Conservation (phyloP, 176 grass and related monocot species). For the Melocanna baccifera region DNA sequence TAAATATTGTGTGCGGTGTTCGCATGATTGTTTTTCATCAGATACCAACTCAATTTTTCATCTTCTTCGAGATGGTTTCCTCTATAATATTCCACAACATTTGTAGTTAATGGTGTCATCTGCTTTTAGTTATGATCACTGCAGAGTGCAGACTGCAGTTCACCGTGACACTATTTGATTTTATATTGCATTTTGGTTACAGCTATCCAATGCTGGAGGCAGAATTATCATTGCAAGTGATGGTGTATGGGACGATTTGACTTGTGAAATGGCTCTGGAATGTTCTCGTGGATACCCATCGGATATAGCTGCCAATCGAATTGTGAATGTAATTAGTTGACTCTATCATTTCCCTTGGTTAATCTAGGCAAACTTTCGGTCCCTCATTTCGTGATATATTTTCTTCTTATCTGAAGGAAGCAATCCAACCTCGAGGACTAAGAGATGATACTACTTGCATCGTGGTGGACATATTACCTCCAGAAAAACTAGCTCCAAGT, state of each 20-base stretch:
- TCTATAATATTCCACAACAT: slow-evolving; percentile 14
- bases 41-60: slow-evolving; percentile 8
- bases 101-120: not conserved
- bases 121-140: slow-evolving; percentile 3
- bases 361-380: slow-evolving; percentile 11
- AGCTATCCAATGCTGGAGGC: slow-evolving; percentile 88
- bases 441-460: slow-evolving; percentile 98
- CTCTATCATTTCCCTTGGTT: slow-evolving; percentile 6
- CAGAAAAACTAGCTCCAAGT: slow-evolving; percentile 57
- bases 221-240: slow-evolving; percentile 93
- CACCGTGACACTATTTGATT: slow-evolving; percentile 19
- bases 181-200: slow-evolving; percentile 29
- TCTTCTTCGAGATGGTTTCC: not conserved
- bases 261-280: slow-evolving; percentile 62
- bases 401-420: slow-evolving; percentile 58
- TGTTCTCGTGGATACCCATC: slow-evolving; percentile 70
- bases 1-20: not conserved
- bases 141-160: not conserved
- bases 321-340: slow-evolving; percentile 68
- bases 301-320: slow-evolving; percentile 66
- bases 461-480: slow-evolving; percentile 80
- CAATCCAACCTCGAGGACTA: slow-evolving; percentile 65
- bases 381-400: slow-evolving; percentile 17
- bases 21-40: not conserved
- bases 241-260: slow-evolving; percentile 97